A percentile compares a stretch with the other conserved stretches of the same genome.
Evolutionary conservation across 2,329 filamentous ascomycete genomes (phyloP).

Genomic region (Aspergillus melleus): DNA sequence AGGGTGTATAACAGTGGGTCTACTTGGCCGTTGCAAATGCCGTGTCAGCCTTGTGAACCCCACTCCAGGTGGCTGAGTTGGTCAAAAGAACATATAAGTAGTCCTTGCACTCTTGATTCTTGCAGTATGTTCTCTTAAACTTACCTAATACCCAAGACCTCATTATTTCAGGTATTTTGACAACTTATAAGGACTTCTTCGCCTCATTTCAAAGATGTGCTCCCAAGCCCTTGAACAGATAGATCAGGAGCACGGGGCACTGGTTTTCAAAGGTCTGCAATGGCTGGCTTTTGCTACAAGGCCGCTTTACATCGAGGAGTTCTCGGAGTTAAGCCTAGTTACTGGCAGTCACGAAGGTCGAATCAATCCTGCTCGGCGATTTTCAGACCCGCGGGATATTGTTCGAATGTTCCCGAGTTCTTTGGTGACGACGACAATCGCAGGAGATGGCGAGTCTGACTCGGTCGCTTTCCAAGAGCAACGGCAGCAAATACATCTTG

Average conservation of each 20-base stretch:
- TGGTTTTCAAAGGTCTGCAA: not conserved
- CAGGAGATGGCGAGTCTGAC: not conserved
- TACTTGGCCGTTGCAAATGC: too few species aligned
- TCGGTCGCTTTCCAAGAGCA: not conserved
- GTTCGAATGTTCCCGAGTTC: not conserved
- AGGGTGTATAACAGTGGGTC: too few species aligned
- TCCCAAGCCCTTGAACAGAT: not conserved
- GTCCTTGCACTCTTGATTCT: too few species aligned
- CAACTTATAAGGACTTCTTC: not conserved
- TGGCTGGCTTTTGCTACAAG: conserved; percentile 1
- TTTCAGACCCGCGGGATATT: not conserved
- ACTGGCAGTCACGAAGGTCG: not conserved
- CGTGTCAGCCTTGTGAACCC: too few species aligned
- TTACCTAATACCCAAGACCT: too few species aligned
- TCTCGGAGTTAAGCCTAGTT: not conserved
- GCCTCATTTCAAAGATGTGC: not conserved
- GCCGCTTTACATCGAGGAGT: not conserved
- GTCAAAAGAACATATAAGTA: too few species aligned
- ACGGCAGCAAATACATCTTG: not conserved
- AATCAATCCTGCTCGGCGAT: not conserved
- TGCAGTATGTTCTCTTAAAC: too few species aligned
- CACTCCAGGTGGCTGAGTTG: too few species aligned
- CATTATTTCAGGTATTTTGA: too few species aligned
- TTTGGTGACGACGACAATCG: not conserved
- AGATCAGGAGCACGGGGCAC: not conserved